Evolutionary conservation across 129 eudicot genomes (phyloP).

Genomic region (Rutidosis leptorrhynchoides): DNA sequence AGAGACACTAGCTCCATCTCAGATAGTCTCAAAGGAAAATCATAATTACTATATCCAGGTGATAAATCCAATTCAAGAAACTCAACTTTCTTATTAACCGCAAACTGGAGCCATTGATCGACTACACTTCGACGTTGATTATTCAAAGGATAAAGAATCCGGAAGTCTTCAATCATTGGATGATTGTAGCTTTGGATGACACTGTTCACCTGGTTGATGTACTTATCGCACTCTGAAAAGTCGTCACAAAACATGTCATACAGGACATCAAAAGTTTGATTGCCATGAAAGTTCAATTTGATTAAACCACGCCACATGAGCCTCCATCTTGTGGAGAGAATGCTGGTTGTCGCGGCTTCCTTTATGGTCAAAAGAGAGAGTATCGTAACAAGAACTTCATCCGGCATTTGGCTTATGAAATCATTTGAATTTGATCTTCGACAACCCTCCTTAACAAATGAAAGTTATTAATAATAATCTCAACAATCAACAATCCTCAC

Average conservation of each 20-base stretch:
- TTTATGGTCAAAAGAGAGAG: constrained; percentile 38
- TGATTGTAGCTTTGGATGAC: no score
- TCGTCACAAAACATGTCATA: constrained; percentile 13
- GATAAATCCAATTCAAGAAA: no score
- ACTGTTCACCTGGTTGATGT: constrained; percentile 32
- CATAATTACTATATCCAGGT: no score
- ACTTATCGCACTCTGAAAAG: constrained; percentile 20
- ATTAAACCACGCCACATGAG: constrained; percentile 35
- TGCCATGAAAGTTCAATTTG: no score
- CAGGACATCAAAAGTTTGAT: constrained; percentile 36
- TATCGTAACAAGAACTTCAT: constrained; percentile 46
- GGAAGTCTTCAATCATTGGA: not conserved
- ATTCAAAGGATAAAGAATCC: not conserved
- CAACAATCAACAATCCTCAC: no score
- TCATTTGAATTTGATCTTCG: constrained; percentile 18
- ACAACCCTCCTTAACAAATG: constrained; percentile 23
- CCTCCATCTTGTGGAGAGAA: constrained; percentile 35
- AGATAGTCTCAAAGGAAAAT: not conserved
- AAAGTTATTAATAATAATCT: no score
- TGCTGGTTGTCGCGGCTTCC: constrained; percentile 44
- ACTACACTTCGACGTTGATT: not conserved
- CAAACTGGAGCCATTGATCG: no score
- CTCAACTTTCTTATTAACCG: no score
- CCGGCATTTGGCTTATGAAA: constrained; percentile 33
- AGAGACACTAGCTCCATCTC: no score